Conservation (phyloP, 2,329 filamentous ascomycete genomes). For the Monosporascus sp. region DNA sequence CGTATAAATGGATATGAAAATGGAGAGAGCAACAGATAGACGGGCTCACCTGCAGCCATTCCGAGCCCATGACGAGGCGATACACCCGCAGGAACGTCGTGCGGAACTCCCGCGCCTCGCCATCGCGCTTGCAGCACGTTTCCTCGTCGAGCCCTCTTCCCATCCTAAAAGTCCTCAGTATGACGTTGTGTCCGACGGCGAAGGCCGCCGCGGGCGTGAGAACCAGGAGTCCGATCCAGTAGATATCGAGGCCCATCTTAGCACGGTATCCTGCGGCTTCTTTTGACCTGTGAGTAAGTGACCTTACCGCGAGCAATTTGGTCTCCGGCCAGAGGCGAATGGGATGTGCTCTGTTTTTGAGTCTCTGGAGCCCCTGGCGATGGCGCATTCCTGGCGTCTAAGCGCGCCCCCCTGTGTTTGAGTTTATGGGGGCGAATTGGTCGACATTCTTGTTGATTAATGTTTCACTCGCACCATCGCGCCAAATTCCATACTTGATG, state of each 20-base stretch:
- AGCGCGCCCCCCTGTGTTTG: no score
- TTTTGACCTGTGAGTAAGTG: no score
- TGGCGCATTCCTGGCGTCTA: no score
- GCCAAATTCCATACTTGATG: background rate
- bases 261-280: no score
- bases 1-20: no score
- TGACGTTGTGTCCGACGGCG: constrained; percentile 9
- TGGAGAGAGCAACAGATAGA: no score
- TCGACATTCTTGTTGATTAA: background rate
- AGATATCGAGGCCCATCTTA: constrained; percentile 18
- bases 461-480: background rate
- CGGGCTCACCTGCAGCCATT: constrained; percentile 43
- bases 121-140: constrained; percentile 1
- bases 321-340: no score
- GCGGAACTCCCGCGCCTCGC: constrained; percentile 14
- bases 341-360: background rate
- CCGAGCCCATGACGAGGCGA: constrained; percentile 43
- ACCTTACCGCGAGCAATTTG: no score
- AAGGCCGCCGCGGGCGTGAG: constrained; percentile 15
- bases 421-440: no score
- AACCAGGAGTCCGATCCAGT: constrained; percentile 18
- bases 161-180: constrained; percentile 6
- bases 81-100: constrained; percentile 33
- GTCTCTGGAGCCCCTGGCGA: no score
- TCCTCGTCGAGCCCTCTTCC: constrained; percentile 1